Base-by-base conservation (phyloP, 495 filamentous ascomycete species). In the Penicillium atrosanguineum region DNA sequence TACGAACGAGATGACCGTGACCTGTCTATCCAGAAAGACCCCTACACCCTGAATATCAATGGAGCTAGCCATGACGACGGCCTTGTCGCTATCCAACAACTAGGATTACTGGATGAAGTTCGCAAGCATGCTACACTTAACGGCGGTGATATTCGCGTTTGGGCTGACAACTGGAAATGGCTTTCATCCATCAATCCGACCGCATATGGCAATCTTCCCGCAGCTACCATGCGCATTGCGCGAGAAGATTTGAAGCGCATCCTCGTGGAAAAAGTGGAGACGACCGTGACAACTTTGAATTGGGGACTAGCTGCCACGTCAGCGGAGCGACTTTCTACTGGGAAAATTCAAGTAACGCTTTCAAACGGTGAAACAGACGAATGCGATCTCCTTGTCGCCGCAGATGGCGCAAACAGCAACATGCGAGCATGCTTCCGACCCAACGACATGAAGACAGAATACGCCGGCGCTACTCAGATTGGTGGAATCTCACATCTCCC, bases 331-430 rank as follows among this genome's bases (percentile, higher is more conserved):
- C 47, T 50, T 0, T 21, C 47, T 1, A 46, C 20, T 19, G 42
- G 47, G 9, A 4, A 50, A 21, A 56, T 56, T 7, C 42, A 48
- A 5, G 53, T 50, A 7, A 21, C 46, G 1, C n/a, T 50, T 14
- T 19, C 34, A 1, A 34, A 46, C 41, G 50, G 26, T 6, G n/a
- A 12, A 2, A 50, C 36, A 7, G 7, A 29, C 8, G 46, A 56
- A 14, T 56, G 47, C n/a, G 53, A 56, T 38, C 47, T 56, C 3
- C 53, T 56, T 20, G 46, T 56, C 9, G 53, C 53, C 23, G 53
- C 46, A n/a, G 53, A 56, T 40, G 53, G 47, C 16, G 41, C 53
- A 6, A 46, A 41, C 23, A 56, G 53, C 25, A 4, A 7, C 18
- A 50, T 56, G 0, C 41, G 42, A 37, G 46, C 46, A 23, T 50